Conservation (phyloP, 805 yeast genomes). For the Clavispora fructus region DNA sequence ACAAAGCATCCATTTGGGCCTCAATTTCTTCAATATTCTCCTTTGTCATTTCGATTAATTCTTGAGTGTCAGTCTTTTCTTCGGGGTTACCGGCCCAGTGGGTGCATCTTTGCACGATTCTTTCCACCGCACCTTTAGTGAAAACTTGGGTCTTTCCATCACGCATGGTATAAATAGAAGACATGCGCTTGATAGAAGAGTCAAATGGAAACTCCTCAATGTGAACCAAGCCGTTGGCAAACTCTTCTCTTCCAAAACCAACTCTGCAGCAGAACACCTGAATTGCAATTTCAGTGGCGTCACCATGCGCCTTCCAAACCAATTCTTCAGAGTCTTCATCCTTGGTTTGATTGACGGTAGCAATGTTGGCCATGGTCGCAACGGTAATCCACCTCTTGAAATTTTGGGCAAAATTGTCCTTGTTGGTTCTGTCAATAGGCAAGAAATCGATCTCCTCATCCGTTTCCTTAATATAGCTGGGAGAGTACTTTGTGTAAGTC, state of each 20-base stretch:
- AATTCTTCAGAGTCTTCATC: slow-evolving; percentile 33
- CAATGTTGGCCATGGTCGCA: slow-evolving; percentile 78
- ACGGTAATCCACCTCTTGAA: slow-evolving; percentile 52
- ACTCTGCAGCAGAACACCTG: slow-evolving; percentile 16
- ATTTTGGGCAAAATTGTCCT: slow-evolving; percentile 17
- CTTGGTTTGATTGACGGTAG: slow-evolving; percentile 51
- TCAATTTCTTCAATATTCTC: slow-evolving; percentile 12
- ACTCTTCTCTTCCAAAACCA: slow-evolving; percentile 19
- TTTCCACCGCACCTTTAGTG: slow-evolving; percentile 18
- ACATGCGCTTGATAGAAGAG: slow-evolving; percentile 17
- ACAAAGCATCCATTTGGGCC: slow-evolving; percentile 15
- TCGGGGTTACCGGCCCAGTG: slow-evolving; percentile 16
- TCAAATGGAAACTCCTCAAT: slow-evolving; percentile 16
- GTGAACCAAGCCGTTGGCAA: slow-evolving; percentile 15
- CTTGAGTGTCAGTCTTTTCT: slow-evolving; percentile 12
- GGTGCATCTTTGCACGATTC: slow-evolving; percentile 14
- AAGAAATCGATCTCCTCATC: slow-evolving; percentile 34
- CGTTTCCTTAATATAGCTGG: slow-evolving; percentile 28
- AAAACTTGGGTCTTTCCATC: slow-evolving; percentile 7
- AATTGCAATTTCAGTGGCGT: slow-evolving; percentile 17
- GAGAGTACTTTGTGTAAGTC: slow-evolving; percentile 28
- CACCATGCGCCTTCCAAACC: slow-evolving; percentile 20
- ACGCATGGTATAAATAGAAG: slow-evolving; percentile 12
- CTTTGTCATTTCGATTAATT: slow-evolving; percentile 13
- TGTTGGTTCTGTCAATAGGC: slow-evolving; percentile 14